Evolutionary conservation across 1,284 basidiomycete species (phyloP), one percentile per base, ranked within the genome.

Genomic region (Bondarzewia mesenterica): DNA sequence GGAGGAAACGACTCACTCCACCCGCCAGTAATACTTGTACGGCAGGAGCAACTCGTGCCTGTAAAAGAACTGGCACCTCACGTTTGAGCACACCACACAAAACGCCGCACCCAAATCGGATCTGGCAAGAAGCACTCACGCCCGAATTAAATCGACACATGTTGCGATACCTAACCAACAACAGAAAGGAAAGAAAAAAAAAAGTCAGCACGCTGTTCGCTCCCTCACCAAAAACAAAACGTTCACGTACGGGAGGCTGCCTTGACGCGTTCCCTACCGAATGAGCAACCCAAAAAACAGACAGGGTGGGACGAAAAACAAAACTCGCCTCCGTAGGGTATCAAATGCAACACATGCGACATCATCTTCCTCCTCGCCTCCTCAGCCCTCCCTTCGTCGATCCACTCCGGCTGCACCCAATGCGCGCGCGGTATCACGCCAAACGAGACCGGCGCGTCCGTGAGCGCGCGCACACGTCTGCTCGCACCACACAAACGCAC

Each of bases 91-190:
- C n/a, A n/a, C n/a, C n/a, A n/a, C n/a, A n/a, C n/a, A n/a, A n/a
- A n/a, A n/a, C n/a, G n/a, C n/a, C n/a, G n/a, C n/a, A n/a, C n/a
- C n/a, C n/a, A n/a, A n/a, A n/a, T n/a, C n/a, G 23, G 21, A 14
- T 10, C 26, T 14, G 10, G 35, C 27, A 20, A 40, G 16, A 21
- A 42, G 35, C n/a, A 69, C 80, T 63, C 67, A 92, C 91, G 29
- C 93, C 93, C 48, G 89, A 92, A 65, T 96, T 93, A 72, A 85
- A 97, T 18, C 95, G 82, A 63, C 93, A 96, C 92, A 95, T 90
- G 54, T 91, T 89, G 45, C 87, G 82, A 60, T 91, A 91, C 35
- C 82, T 82, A 54, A 49, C 15, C 46, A 22, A 18, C 20, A 16
- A 7, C n/a, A 15, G 18, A 5, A 16, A 35, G 32, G 32, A 35